Conservation (phyloP, 352 stramenopile genomes). For the Phytopythium aichiense region DNA sequence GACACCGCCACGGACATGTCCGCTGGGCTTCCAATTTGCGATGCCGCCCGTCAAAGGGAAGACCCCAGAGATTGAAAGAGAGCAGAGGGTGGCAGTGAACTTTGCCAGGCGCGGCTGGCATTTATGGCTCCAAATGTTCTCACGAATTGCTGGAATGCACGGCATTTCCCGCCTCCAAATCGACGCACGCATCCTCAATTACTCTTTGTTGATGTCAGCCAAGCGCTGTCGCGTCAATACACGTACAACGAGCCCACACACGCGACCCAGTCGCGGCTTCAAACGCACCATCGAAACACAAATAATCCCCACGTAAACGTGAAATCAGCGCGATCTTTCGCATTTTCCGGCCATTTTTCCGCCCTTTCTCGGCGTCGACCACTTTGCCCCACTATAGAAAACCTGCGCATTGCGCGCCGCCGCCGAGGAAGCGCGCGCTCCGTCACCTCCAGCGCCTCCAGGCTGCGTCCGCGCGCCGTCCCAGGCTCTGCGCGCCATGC, state of each 20-base stretch:
- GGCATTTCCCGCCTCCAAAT: no score
- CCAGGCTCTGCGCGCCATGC: not conserved
- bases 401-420: not conserved
- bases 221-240: no score
- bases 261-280: no score
- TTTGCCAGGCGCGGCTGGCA: not conserved
- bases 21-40: no score
- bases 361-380: not conserved
- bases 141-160: no score
- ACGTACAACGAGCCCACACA: no score
- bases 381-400: not conserved
- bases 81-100: not conserved
- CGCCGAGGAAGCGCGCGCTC: not conserved
- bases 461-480: no score
- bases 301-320: not conserved
- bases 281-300: not conserved
- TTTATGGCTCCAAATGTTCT: not conserved
- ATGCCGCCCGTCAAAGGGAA: no score
- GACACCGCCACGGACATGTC: no score
- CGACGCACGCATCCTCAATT: not conserved
- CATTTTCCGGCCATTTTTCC: not conserved
- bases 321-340: conserved; percentile 3
- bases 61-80: no score
- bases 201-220: not conserved
- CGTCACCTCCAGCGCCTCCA: not conserved